Evolutionary conservation across 73 alveolate species (phyloP).

Genomic region (Symbiodinium pilosum): DNA sequence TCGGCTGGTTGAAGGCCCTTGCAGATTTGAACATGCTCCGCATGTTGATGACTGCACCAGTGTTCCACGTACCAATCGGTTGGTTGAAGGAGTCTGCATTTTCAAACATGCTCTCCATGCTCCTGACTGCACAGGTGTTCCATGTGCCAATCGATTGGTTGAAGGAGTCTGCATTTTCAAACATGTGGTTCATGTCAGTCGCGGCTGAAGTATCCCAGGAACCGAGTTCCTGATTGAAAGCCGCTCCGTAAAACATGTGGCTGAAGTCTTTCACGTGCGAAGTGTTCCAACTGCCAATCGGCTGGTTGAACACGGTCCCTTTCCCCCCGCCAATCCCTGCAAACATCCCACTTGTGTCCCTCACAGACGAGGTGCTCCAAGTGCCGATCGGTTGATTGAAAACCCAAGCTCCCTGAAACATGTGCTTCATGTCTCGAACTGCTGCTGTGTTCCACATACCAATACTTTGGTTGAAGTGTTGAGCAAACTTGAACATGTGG

Average conservation of each 20-base stretch:
- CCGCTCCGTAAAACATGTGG: not conserved
- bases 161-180: slow-evolving; percentile 4
- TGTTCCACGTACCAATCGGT: too few species aligned
- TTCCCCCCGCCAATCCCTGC: not conserved
- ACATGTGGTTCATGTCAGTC: slow-evolving; percentile 35
- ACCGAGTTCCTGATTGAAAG: slow-evolving; percentile 8
- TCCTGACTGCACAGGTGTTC: slow-evolving; percentile 26
- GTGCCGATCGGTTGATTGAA: slow-evolving; percentile 2
- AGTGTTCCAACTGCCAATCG: slow-evolving; percentile 3
- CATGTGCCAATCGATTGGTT: slow-evolving; percentile 24
- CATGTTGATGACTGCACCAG: too few species aligned
- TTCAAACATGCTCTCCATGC: not conserved
- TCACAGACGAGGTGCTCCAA: slow-evolving; percentile 27
- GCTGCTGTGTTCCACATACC: slow-evolving; percentile 23
- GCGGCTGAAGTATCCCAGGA: slow-evolving; percentile 49
- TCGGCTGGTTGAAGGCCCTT: too few species aligned
- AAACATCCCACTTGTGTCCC: not conserved
- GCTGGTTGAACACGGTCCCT: not conserved
- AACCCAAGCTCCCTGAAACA: not conserved
- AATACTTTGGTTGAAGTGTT: not conserved
- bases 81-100: not conserved
- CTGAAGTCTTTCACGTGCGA: not conserved
- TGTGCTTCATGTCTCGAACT: not conserved
- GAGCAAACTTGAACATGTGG: not conserved
- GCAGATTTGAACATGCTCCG: too few species aligned